Evolutionary conservation across 306 rosid species (phyloP), one percentile per base, ranked within the genome.

Genomic region (Rosa chinensis): DNA sequence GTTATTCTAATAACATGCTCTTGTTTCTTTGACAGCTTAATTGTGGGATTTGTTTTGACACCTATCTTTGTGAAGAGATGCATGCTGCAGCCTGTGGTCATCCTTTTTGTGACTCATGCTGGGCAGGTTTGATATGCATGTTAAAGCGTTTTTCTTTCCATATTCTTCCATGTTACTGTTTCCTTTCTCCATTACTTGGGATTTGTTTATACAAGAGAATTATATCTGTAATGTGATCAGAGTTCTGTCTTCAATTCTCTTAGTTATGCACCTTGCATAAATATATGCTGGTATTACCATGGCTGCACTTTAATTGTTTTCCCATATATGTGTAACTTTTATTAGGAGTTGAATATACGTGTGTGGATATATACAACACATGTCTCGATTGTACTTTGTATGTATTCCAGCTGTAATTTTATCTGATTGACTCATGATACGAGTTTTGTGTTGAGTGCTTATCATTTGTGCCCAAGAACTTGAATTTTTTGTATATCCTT

Each of bases 1-100:
- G 23, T 58, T 35, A 13, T 61, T 80, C 66, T 63, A 70, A 78
- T 82, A 44, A 16, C 39, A 6, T 70, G 35, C 18, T 70, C 47
- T 72, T 79, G 55, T 25, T 78, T 43, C 66, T 75, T 80, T 82
- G 77, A 69, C 88, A 89, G 92, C 62, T 82, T 61, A 52, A 86
- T 69, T 89, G 92, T 76, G 92, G 92, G 72, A 89, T 89, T 69
- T 89, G 92, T 79, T 89, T 89, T 84, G 92, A 89, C 48, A 74
- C 71, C 73, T 84, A 75, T 82, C 82, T 84, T 67, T 70, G n/a
- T 75, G 84, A 82, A 70, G 79, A 70, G 75, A 84, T 84, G 79
- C 79, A 70, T 69, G 25, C 89, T 21, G 84, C 87, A 75, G 80
- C 86, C 76, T 89, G 92, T 76, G 92, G 92, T 49, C 92, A 89